Conservation (phyloP, 257 asterid species). For the Eustoma russellianum region DNA sequence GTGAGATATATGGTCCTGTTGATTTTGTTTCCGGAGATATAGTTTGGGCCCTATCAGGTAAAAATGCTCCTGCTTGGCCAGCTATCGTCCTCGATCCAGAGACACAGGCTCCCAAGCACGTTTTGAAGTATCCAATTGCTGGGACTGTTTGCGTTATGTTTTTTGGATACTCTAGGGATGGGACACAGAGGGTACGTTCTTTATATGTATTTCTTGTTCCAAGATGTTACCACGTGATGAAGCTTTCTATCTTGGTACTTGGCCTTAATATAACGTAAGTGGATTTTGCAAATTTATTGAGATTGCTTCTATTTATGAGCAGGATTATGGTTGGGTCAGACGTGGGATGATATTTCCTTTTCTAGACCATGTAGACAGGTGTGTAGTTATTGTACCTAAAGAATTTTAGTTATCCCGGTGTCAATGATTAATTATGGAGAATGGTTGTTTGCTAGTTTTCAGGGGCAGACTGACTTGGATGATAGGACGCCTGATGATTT, state of each 20-base stretch:
- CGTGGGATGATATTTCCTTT: constrained; percentile 86
- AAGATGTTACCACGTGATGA: not conserved
- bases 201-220: too few species aligned
- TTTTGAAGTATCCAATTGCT: constrained; percentile 49
- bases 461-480: constrained; percentile 77
- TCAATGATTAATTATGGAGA: constrained; percentile 16
- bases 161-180: constrained; percentile 92
- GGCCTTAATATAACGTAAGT: not conserved
- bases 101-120: constrained; percentile 74
- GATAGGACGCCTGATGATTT: constrained; percentile 66
- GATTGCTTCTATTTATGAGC: constrained; percentile 26
- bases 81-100: constrained; percentile 81
- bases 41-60: constrained; percentile 93
- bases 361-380: constrained; percentile 83
- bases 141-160: constrained; percentile 86
- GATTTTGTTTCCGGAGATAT: constrained; percentile 69
- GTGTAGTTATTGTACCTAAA: constrained; percentile 12
- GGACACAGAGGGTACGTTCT: constrained; percentile 79
- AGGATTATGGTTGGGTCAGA: constrained; percentile 92
- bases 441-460: constrained; percentile 53
- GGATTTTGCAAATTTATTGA: constrained; percentile 16
- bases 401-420: constrained; percentile 1
- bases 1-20: constrained; percentile 21
- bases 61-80: constrained; percentile 85
- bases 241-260: not conserved